These are phyloP conservation scores for Fistulifera pelliculosa DNA, from an alignment of 108 stramenopile species.

Conservation along the genomic window DNA sequence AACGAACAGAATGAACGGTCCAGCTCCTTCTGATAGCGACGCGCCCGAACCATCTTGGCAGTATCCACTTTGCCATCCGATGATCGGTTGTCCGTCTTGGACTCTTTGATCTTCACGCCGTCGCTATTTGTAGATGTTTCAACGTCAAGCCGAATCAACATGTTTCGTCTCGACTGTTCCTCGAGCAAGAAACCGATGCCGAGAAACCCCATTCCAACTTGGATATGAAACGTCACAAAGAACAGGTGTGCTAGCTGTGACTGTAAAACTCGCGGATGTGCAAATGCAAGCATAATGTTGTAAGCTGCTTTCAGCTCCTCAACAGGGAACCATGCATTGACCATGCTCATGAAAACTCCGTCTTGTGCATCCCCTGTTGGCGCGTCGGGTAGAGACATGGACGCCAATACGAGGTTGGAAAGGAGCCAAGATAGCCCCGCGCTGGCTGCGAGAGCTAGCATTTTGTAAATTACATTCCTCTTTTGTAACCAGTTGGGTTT, in stretches of 20 bases:
- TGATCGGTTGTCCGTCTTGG: conserved; percentile 5
- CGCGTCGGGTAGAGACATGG: conserved; percentile 8
- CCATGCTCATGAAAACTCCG: conserved; percentile 9
- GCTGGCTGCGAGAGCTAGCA: conserved; percentile 24
- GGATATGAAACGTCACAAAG: conserved; percentile 84
- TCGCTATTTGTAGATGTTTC: conserved; percentile 9
- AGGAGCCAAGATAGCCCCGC: conserved; percentile 24
- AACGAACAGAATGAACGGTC: conserved; percentile 63
- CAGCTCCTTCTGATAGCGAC: conserved; percentile 59
- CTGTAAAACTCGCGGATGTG: conserved; percentile 29
- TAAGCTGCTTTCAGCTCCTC: conserved; percentile 49
- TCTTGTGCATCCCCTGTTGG: conserved; percentile 17
- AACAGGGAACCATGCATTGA: conserved; percentile 56
- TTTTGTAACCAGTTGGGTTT: neutral
- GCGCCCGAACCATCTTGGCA: conserved; percentile 27
- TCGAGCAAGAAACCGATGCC: conserved; percentile 70
- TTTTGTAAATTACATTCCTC: neutral
- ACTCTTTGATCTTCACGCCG: conserved; percentile 2
- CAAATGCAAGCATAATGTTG: conserved; percentile 43
- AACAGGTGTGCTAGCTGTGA: conserved; percentile 52
- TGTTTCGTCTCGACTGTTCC: conserved; percentile 72
- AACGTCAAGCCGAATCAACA: conserved; percentile 73
- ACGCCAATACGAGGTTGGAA: conserved; percentile 21
- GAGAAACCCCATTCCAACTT: conserved; percentile 76
- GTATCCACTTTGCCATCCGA: neutral